These are phyloP conservation scores for Zoysia japonica DNA, from an alignment of 176 grass and related monocot genomes.

Conservation along the genomic window DNA sequence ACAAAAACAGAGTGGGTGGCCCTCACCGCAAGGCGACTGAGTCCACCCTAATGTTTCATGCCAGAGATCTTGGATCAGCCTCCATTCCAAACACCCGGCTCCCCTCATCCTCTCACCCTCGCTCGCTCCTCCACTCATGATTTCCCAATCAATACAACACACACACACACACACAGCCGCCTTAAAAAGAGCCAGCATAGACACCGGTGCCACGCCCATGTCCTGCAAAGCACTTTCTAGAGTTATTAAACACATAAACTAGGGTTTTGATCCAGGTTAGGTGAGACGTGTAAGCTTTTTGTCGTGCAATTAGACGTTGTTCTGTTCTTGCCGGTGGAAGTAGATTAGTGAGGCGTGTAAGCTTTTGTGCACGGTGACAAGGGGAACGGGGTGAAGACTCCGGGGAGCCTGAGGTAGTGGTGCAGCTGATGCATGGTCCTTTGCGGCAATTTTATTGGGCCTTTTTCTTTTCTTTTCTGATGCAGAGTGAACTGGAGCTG, in stretches of 20 bases:
- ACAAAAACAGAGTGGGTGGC: not conserved
- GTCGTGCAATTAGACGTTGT: conserved; percentile 23
- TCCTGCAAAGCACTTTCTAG: conserved; percentile 27
- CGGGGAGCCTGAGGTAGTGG: conserved; percentile 46
- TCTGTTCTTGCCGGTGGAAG: conserved; percentile 25
- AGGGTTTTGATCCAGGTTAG: conserved; percentile 38
- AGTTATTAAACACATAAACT: conserved; percentile 25
- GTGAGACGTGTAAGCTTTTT: conserved; percentile 32
- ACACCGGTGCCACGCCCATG: conserved; percentile 20
- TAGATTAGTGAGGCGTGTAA: conserved; percentile 34
- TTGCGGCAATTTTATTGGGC: not conserved
- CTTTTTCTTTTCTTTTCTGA: not conserved
- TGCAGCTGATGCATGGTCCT: conserved; percentile 35
- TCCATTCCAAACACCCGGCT: conserved; percentile 51
- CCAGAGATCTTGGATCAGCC: conserved; percentile 53
- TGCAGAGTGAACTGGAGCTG: not conserved
- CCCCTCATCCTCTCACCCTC: not conserved
- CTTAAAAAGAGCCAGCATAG: conserved; percentile 33
- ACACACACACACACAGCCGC: not conserved
- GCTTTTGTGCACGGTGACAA: conserved; percentile 39
- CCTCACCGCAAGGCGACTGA: not conserved
- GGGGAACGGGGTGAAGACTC: conserved; percentile 10
- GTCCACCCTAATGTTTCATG: not conserved
- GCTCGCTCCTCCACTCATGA: conserved; percentile 22
- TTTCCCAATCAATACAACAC: conserved; percentile 41